A percentile compares a stretch with the other conserved stretches of the same genome.
Evolutionary conservation across 1,284 basidiomycete species (phyloP).

Genomic region (Blastosporella zonata): DNA sequence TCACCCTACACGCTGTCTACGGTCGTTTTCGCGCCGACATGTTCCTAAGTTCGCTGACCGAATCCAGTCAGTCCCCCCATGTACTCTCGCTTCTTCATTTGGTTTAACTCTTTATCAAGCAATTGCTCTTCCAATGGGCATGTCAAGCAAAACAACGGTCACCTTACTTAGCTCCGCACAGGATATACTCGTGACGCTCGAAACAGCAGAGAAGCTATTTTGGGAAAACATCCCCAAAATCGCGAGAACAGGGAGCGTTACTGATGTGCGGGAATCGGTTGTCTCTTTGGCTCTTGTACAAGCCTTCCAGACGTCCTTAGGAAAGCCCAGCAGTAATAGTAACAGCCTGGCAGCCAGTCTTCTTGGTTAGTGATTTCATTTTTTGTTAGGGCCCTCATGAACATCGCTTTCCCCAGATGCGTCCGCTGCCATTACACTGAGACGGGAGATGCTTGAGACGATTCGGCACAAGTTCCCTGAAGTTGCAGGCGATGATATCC

Average conservation of each 20-base stretch:
- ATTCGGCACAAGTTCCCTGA: slow-evolving; percentile 62
- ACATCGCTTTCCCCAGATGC: slow-evolving; percentile 47
- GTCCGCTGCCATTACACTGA: slow-evolving; percentile 72
- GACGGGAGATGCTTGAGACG: slow-evolving; percentile 75
- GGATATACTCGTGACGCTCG: slow-evolving; percentile 61
- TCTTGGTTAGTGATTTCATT: slow-evolving; percentile 51
- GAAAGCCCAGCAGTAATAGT: slow-evolving; percentile 47
- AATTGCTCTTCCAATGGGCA: slow-evolving; percentile 82
- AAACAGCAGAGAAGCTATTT: slow-evolving; percentile 68
- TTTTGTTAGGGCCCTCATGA: neutral
- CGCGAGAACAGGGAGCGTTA: slow-evolving; percentile 57
- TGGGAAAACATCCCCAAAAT: slow-evolving; percentile 63
- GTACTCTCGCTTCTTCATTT: neutral
- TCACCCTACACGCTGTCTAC: slow-evolving; percentile 75
- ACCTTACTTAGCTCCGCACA: slow-evolving; percentile 45
- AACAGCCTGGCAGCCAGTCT: slow-evolving; percentile 59
- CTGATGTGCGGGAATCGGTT: slow-evolving; percentile 71
- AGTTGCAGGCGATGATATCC: slow-evolving; percentile 51
- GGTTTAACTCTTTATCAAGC: slow-evolving; percentile 40
- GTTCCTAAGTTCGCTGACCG: slow-evolving; percentile 81
- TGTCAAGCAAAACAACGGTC: slow-evolving; percentile 45
- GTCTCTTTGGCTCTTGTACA: slow-evolving; percentile 69
- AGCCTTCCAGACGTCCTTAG: slow-evolving; percentile 78
- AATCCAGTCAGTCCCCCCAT: slow-evolving; percentile 70
- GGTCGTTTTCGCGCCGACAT: slow-evolving; percentile 79